Conservation (phyloP, 2,329 filamentous ascomycete species). For the Leptodontidium sp. region DNA sequence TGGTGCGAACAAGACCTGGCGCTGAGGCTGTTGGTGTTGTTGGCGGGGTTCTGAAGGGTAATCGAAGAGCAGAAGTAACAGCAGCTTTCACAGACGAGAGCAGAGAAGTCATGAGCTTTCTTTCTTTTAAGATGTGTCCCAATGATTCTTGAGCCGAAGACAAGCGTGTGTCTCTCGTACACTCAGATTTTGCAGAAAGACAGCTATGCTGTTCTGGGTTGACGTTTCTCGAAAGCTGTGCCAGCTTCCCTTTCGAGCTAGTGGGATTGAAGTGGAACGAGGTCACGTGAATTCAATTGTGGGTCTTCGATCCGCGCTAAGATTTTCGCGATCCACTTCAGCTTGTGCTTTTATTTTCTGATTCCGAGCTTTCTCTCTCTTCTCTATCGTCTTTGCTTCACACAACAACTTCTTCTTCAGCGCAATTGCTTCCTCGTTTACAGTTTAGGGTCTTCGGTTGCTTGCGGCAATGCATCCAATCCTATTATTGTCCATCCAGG, state of each 20-base stretch:
- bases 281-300: not conserved
- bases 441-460: no score
- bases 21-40: not conserved
- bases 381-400: not conserved
- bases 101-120: conserved; percentile 36
- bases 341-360: not conserved
- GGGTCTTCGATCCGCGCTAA: not conserved
- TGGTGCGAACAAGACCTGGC: conserved; percentile 32
- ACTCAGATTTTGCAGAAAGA: not conserved
- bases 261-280: not conserved
- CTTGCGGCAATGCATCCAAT: no score
- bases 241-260: conserved; percentile 16
- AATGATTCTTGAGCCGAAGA: not conserved
- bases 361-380: not conserved
- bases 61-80: conserved; percentile 33
- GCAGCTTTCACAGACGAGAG: conserved; percentile 32
- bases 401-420: not conserved
- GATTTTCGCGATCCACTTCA: not conserved
- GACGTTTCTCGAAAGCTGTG: conserved; percentile 1
- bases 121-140: no score
- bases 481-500: not conserved
- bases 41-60: conserved; percentile 18
- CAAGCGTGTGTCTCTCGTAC: not conserved
- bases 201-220: not conserved
- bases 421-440: no score